A percentile compares a stretch with the other conserved stretches of the same genome.
These are phyloP conservation scores for Cyclostephanos tholiformis DNA, from an alignment of 108 stramenopile genomes.

Conservation along the genomic window DNA sequence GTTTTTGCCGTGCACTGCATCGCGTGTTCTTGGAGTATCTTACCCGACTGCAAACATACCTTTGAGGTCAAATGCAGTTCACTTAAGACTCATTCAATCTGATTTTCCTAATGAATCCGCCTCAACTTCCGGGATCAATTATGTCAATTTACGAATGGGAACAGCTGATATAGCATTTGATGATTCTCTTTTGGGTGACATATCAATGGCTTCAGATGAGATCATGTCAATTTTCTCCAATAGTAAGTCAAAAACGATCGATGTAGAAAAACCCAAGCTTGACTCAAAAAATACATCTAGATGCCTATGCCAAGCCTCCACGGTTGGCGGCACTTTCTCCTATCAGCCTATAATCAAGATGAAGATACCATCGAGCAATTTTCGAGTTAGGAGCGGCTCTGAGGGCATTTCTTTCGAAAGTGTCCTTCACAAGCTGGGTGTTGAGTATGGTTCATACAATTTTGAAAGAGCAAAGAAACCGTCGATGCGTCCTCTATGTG, in stretches of 20 bases:
- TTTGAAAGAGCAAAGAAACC: conserved; percentile 22
- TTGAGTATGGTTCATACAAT: conserved; percentile 52
- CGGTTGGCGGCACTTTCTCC: conserved; percentile 44
- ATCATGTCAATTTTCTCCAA: conserved; percentile 18
- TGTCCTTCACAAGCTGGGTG: conserved; percentile 50
- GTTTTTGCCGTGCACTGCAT: conserved; percentile 70
- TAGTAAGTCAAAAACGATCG: conserved; percentile 3
- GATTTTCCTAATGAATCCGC: conserved; percentile 32
- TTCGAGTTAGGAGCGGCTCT: conserved; percentile 55
- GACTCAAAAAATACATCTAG: conserved; percentile 37
- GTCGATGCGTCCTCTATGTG: conserved; percentile 53
- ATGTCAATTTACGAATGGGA: conserved; percentile 30
- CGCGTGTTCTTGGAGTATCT: conserved; percentile 59
- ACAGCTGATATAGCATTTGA: conserved; percentile 15
- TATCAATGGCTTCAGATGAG: conserved; percentile 21
- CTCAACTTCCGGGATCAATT: conserved; percentile 46
- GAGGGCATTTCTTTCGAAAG: conserved; percentile 68
- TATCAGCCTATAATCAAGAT: conserved; percentile 53
- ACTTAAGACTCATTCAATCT: conserved; percentile 35
- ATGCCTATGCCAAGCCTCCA: conserved; percentile 41
- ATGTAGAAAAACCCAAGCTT: conserved; percentile 4
- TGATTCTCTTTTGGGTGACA: conserved; percentile 23
- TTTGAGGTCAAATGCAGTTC: conserved; percentile 26
- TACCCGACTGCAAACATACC: conserved; percentile 31
- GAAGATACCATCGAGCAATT: conserved; percentile 54